Percentiles rank a stretch among this genome's conserved stretches.
Conservation (phyloP, 2,329 filamentous ascomycete species). For the Botrytis aclada region DNA sequence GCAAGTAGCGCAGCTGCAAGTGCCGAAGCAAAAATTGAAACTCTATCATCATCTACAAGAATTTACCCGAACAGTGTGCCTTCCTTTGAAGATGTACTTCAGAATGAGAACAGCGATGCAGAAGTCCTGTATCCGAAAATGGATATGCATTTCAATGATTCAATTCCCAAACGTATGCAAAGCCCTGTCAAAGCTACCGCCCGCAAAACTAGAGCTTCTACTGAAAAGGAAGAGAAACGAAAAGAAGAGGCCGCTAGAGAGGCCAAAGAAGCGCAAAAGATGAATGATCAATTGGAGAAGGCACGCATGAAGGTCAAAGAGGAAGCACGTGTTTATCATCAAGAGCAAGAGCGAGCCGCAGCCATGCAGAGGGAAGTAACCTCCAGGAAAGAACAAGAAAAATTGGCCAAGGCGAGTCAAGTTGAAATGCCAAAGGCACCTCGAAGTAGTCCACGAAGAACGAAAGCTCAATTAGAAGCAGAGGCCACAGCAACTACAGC, state of each 20-base stretch:
- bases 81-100: slow-evolving; percentile 46
- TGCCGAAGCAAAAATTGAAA: slow-evolving; percentile 57
- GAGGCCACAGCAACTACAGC: slow-evolving; percentile 36
- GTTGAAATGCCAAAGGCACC: slow-evolving; percentile 44
- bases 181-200: slow-evolving; percentile 35
- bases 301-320: slow-evolving; percentile 67
- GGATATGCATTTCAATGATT: neutral
- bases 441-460: slow-evolving; percentile 53
- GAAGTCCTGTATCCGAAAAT: slow-evolving; percentile 43
- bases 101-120: slow-evolving; percentile 38
- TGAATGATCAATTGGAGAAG: slow-evolving; percentile 62
- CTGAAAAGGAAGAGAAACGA: slow-evolving; percentile 57
- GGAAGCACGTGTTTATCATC: slow-evolving; percentile 58
- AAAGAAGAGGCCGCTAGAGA: slow-evolving; percentile 62
- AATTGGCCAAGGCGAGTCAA: slow-evolving; percentile 39
- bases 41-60: slow-evolving; percentile 53
- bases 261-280: slow-evolving; percentile 59
- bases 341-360: slow-evolving; percentile 54
- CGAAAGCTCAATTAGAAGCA: slow-evolving; percentile 39
- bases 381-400: slow-evolving; percentile 53
- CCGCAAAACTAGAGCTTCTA: slow-evolving; percentile 54
- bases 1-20: slow-evolving; percentile 69
- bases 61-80: slow-evolving; percentile 45
- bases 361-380: slow-evolving; percentile 53
- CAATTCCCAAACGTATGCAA: slow-evolving; percentile 14